Conservation (phyloP, 2,329 filamentous ascomycete genomes). For the Lecanicillium sp. region DNA sequence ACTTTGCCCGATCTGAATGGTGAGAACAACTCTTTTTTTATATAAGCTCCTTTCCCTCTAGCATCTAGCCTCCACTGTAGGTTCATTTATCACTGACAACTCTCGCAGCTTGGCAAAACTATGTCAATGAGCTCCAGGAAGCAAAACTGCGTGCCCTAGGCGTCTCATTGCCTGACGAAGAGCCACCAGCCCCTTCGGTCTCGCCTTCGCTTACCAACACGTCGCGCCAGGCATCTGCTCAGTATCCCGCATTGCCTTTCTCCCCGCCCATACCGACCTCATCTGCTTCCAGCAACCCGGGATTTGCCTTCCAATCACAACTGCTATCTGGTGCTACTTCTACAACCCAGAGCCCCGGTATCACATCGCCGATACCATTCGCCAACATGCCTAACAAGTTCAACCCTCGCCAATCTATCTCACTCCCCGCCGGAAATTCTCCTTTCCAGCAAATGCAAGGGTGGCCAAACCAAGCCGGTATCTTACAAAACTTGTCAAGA, state of each 20-base stretch:
- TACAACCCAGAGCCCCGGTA: slow-evolving; percentile 53
- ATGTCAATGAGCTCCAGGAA: slow-evolving; percentile 77
- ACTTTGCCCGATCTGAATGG: slow-evolving; percentile 61
- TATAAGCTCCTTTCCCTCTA: slow-evolving; percentile 14
- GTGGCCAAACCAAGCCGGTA: slow-evolving; percentile 51
- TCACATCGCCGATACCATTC: slow-evolving; percentile 68
- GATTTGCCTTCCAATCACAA: slow-evolving; percentile 48
- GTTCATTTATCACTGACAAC: slow-evolving; percentile 21
- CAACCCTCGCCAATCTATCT: slow-evolving; percentile 67
- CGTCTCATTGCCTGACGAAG: slow-evolving; percentile 71
- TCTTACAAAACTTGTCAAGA: slow-evolving; percentile 44
- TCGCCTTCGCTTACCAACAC: slow-evolving; percentile 58
- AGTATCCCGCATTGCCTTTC: slow-evolving; percentile 69
- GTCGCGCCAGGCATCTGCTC: slow-evolving; percentile 62
- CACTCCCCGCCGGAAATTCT: slow-evolving; percentile 54
- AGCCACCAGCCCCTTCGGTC: slow-evolving; percentile 54
- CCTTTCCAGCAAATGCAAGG: slow-evolving; percentile 57
- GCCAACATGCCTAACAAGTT: slow-evolving; percentile 48
- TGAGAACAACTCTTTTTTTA: slow-evolving; percentile 18
- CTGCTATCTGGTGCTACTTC: slow-evolving; percentile 57
- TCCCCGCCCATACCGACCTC: slow-evolving; percentile 77
- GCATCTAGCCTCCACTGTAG: neutral
- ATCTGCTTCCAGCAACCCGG: slow-evolving; percentile 65
- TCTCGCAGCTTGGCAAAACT: slow-evolving; percentile 52
- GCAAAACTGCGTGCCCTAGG: slow-evolving; percentile 88